Base-by-base conservation (phyloP, 495 filamentous ascomycete genomes). In the Aspergillus leporis region DNA sequence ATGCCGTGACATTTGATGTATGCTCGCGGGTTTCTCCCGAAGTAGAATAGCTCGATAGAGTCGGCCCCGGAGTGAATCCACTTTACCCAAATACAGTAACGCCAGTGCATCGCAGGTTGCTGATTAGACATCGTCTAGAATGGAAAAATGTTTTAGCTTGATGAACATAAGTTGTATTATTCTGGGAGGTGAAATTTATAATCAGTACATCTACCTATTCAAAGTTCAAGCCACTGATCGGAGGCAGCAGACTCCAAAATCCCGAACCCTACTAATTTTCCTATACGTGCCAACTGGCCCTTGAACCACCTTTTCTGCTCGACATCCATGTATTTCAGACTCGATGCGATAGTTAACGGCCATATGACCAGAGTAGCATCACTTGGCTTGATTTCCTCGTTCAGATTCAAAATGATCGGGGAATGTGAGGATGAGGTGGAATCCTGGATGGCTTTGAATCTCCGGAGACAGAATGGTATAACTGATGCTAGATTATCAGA, bases 271-370 rank as follows among this genome's bases (percentile, higher is more conserved):
- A 52, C 31, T 19, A 52, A 19, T 38, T 14, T 52, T 4, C 50
- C 50, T 4, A 52, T 9, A 2, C 50, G 50, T 13, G 50, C 14
- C 12, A 52, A 3, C 12, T 32, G n/a, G 5, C n/a, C 31, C 30
- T 36, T 19, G 30, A 52, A 52, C 50, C 50, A 52, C 18, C 14
- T 21, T 23, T 36, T 32, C 12, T 52, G 30, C 12, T 34, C 28
- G 10, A 36, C 10, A 8, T 38, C 14, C 5, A 52, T 10, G 6
- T 28, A 14, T 6, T 36, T 13, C 0, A 52, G 13, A 19, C 50
- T 22, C n/a, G 50, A 52, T 21, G 50, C 50, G 21, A 52, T 52
- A 12, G 50, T 12, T n/a, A 52, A 22, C 19, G 50, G 50, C 50
- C 50, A 52, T 7, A 21, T 36, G n/a, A 52, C 30, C n/a, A 52